Base-by-base conservation (phyloP, 768 basidiomycete genomes). In the Cystobasidium onofrii region DNA sequence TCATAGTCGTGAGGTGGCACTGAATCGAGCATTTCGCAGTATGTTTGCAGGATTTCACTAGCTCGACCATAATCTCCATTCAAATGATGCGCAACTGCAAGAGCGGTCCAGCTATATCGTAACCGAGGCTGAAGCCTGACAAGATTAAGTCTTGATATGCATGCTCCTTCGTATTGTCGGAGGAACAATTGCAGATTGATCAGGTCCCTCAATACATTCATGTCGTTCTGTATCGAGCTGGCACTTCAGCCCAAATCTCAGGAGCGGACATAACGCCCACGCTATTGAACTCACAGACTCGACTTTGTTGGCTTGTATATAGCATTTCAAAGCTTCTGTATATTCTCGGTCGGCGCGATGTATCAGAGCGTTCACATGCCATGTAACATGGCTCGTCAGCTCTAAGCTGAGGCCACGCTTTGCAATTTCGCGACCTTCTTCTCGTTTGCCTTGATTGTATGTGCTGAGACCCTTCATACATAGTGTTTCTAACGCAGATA, bases 301-400 rank as follows among this genome's bases (percentile, higher is more conserved):
- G 78, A 90, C 90, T 74, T 86, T 86, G 76, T 94, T 83, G 1
- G 94, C 95, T 83, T 91, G 90, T 1, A 86, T 87, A 81, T 97
- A 98, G 29, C 92, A 93, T 78, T 92, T 90, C 78, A 92, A 84
- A 0, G 96, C 93, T 78, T 94, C 92, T 76, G 91, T 91, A 78
- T 92, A 97, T 79, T 95, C 92, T 82, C 90, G 93, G 80, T 96
- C 90, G 10, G 89, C 89, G 81, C 95, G 92, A 81, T 93, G 90
- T 25, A 96, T 87, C 78, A 99, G 88, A 31, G 92, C 96, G 80
- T 92, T 90, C 76, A 98, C 95, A 82, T 99, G 96, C 94, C 96
- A 98, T 80, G 89, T 89, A 80, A 99, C 97, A 79, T 97, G 93
- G 23, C 74, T 75, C 36, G 86, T 88, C 69, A 91, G 82, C 82